Evolutionary conservation across 495 filamentous ascomycete species (phyloP), one percentile per base, ranked within the genome.

Genomic region (Aspergillus sclerotiicarbonarius): DNA sequence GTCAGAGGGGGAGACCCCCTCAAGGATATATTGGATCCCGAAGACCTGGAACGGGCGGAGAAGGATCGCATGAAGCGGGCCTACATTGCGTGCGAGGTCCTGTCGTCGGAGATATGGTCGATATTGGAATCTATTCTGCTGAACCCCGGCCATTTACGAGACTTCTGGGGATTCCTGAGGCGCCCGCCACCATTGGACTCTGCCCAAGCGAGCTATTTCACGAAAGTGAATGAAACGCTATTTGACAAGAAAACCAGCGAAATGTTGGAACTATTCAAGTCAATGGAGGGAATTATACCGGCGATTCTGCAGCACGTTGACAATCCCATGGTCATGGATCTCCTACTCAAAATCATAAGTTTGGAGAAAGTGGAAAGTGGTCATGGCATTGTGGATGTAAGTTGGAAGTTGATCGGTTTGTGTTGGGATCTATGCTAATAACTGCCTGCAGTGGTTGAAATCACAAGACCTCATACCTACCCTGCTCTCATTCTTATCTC

Each of bases 291-390:
- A 37, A 88, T 95, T 32, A 81, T 99, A 21, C 79, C 87, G 2
- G 86, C 90, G 56, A 90, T 98, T 73, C 79, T 98, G 51, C 88
- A 90, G 64, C 94, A 99, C 71, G 90, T 99, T 41, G 94, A 99
- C 66, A 96, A 90, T 62, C 94, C 94, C 0, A 95, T 96, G 89
- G 87, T 99, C 19, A 99, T 99, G 94, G 94, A 99, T 71, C 82
- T 99, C 16, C 73, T 99, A 59, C 80, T 99, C 62, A 97, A 97
- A 71, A 96, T 99, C 37, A 96, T 99, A 61, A 97, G 91, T 69
- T 78, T 98, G 64, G 95, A 99, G 67, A 93, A 95, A 70, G 88
- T 83, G 45, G 92, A 97, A 69, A 89, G 87, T 43, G 95, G 92
- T 12, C 87, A 90, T 65, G 94, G 94, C 18, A 90, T 96, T 67